A percentile compares a stretch with the other conserved stretches of the same genome.
Conservation (phyloP, 192 early-diverging fungal genomes). For the Gryganskiella cystojenkinii region DNA sequence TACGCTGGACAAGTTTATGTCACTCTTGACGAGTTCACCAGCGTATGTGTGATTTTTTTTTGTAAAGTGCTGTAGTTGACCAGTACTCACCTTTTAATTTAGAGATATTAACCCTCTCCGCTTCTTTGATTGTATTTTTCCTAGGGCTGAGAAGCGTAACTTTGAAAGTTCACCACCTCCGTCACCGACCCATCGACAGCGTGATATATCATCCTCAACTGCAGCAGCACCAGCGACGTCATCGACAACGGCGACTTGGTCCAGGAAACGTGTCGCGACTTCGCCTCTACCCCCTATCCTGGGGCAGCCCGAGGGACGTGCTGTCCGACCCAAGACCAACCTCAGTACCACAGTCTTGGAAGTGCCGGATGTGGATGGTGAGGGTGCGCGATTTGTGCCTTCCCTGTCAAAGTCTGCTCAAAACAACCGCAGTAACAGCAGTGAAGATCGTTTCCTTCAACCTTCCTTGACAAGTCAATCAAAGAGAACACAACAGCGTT, state of each 20-base stretch:
- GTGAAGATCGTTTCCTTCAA: no score
- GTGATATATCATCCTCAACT: no score
- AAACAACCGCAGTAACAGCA: no score
- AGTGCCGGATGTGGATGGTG: constrained; percentile 12
- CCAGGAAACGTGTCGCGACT: constrained; percentile 33
- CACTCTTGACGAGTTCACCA: constrained; percentile 31
- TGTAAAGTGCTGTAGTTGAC: not conserved
- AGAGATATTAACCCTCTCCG: not conserved
- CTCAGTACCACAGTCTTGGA: constrained; percentile 14
- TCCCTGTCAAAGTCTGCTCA: no score
- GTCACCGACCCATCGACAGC: constrained; percentile 1
- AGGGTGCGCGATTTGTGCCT: not conserved
- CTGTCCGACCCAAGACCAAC: constrained; percentile 6
- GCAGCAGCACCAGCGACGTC: not conserved
- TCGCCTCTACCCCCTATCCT: constrained; percentile 23
- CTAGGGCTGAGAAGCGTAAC: constrained; percentile 24
- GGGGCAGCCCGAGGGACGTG: not conserved
- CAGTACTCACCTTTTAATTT: not conserved
- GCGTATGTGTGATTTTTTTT: not conserved
- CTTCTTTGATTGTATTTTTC: not conserved
- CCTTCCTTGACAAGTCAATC: no score
- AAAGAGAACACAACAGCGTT: not conserved
- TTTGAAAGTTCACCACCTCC: constrained; percentile 18
- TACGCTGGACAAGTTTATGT: constrained; percentile 30
- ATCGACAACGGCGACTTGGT: not conserved